These are phyloP conservation scores for Antrodiella citrinella DNA, from an alignment of 768 basidiomycete species.

Conservation along the genomic window DNA sequence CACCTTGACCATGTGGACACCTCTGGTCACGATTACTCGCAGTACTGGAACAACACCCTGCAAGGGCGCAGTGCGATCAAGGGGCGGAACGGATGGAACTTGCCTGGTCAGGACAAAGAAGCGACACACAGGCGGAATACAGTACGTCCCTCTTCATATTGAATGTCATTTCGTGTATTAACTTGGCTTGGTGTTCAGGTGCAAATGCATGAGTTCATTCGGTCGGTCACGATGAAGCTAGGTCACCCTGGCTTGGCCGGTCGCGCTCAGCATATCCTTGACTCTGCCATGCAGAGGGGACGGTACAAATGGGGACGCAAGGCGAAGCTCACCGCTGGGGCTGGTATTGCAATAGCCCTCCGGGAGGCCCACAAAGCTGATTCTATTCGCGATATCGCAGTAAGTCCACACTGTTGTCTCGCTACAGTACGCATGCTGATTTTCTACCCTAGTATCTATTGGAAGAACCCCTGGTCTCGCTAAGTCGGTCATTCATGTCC, in stretches of 20 bases:
- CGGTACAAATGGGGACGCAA: constrained; percentile 67
- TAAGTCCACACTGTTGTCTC: constrained; percentile 17
- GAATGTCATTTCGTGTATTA: not conserved
- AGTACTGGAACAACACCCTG: constrained; percentile 19
- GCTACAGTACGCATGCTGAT: constrained; percentile 15
- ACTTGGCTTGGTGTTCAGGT: constrained; percentile 32
- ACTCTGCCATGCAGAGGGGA: constrained; percentile 52
- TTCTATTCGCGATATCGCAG: constrained; percentile 61
- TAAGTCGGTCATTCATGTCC: constrained; percentile 49
- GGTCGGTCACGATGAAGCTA: constrained; percentile 49
- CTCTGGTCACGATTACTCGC: constrained; percentile 24
- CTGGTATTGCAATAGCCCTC: constrained; percentile 60
- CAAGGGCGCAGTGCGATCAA: constrained; percentile 30
- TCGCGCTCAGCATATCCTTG: constrained; percentile 63
- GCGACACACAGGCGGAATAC: constrained; percentile 55
- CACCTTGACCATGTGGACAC: constrained; percentile 30
- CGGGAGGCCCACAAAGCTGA: constrained; percentile 66
- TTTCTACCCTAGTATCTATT: constrained; percentile 34
- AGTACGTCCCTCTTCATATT: constrained; percentile 27
- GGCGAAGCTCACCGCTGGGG: constrained; percentile 62
- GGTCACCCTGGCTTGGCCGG: constrained; percentile 51
- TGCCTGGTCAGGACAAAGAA: constrained; percentile 61
- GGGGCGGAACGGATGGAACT: constrained; percentile 46
- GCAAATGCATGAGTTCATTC: constrained; percentile 57
- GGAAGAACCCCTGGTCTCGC: constrained; percentile 38